Conservation (phyloP, 2,329 filamentous ascomycete species). For the Fusarium brevicatenulatum region DNA sequence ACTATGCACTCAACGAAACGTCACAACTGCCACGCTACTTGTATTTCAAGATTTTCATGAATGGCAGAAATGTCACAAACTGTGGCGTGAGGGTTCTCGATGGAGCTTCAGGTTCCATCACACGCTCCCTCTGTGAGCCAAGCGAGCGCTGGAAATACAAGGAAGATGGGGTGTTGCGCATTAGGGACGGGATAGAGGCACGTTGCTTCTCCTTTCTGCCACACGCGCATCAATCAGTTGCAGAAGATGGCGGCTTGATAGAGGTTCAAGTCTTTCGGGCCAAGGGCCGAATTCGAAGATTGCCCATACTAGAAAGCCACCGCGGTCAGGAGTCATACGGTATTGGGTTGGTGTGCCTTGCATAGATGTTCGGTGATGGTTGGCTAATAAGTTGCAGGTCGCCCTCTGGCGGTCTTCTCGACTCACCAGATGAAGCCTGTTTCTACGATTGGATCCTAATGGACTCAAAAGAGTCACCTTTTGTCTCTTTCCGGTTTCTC, state of each 20-base stretch:
- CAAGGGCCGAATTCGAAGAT: slow-evolving; percentile 56
- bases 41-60: slow-evolving; percentile 66
- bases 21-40: slow-evolving; percentile 53
- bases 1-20: slow-evolving; percentile 55
- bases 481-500: slow-evolving; percentile 64
- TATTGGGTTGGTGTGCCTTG: slow-evolving; percentile 57
- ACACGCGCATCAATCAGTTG: slow-evolving; percentile 51
- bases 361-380: not conserved
- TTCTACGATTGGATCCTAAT: slow-evolving; percentile 64
- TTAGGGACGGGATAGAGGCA: slow-evolving; percentile 57
- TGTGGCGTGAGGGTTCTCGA: slow-evolving; percentile 60
- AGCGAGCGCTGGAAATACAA: slow-evolving; percentile 54
- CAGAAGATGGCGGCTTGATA: slow-evolving; percentile 65
- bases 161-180: slow-evolving; percentile 48
- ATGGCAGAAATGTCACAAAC: slow-evolving; percentile 61
- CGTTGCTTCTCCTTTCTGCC: slow-evolving; percentile 62
- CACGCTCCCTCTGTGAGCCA: slow-evolving; percentile 61
- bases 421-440: slow-evolving; percentile 59
- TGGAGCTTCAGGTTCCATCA: slow-evolving; percentile 52
- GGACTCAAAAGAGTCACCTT: slow-evolving; percentile 63
- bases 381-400: slow-evolving; percentile 52
- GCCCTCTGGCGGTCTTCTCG: slow-evolving; percentile 63
- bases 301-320: slow-evolving; percentile 56
- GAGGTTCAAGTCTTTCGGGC: slow-evolving; percentile 65
- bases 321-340: slow-evolving; percentile 61